These are phyloP conservation scores for Ustilago esculenta DNA, from an alignment of 1,284 basidiomycete species.

Conservation along the genomic window DNA sequence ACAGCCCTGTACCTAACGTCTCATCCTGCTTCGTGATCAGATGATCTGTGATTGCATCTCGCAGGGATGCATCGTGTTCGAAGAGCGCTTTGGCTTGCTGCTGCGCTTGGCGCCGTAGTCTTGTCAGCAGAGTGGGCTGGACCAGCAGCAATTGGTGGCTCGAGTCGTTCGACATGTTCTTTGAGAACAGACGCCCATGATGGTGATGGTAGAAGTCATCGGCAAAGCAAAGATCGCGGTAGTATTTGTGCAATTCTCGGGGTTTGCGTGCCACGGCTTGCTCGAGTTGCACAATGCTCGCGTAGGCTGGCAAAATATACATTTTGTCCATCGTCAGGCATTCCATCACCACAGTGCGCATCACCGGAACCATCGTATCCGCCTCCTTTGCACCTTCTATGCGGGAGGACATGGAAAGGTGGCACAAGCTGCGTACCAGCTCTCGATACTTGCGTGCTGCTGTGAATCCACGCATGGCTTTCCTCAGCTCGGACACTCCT, in stretches of 20 bases:
- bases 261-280: background rate
- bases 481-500: conserved; percentile 74
- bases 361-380: conserved; percentile 71
- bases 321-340: conserved; percentile 85
- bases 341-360: conserved; percentile 82
- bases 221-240: conserved; percentile 26
- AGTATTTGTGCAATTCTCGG: conserved; percentile 11
- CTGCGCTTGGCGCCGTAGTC: conserved; percentile 18
- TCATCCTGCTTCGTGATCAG: background rate
- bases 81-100: conserved; percentile 5
- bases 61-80: conserved; percentile 2
- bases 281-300: conserved; percentile 13
- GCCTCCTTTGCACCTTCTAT: background rate
- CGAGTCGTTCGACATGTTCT: background rate
- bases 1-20: background rate
- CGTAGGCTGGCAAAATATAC: conserved; percentile 28
- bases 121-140: conserved; percentile 17
- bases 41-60: conserved; percentile 3
- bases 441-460: conserved; percentile 72
- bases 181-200: conserved; percentile 9
- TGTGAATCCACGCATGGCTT: conserved; percentile 85
- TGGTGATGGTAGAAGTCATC: conserved; percentile 28
- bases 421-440: conserved; percentile 46
- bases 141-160: conserved; percentile 14
- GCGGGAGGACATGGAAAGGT: conserved; percentile 4